Evolutionary conservation across 495 filamentous ascomycete species (phyloP).

Genomic region (Podospora bellae-mahoneyi): DNA sequence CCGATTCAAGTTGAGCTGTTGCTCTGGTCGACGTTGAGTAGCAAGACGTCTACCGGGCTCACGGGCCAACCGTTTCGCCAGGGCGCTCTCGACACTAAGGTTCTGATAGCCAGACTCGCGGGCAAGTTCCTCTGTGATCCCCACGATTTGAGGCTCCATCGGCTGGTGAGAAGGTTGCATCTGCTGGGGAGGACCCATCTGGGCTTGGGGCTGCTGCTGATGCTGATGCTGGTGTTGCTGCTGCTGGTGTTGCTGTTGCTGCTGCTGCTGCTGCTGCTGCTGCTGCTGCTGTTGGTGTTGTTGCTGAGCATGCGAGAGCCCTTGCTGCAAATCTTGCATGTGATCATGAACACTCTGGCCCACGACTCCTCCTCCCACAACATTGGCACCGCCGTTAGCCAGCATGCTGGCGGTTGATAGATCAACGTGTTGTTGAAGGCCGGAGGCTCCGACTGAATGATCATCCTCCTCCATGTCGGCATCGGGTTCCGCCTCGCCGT

Average conservation of each 20-base stretch:
- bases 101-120: slow-evolving; percentile 39
- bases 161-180: slow-evolving; percentile 33
- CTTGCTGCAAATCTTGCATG: slow-evolving; percentile 20
- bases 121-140: slow-evolving; percentile 43
- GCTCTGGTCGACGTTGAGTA: slow-evolving; percentile 45
- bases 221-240: slow-evolving; percentile 28
- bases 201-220: slow-evolving; percentile 22
- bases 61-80: slow-evolving; percentile 44
- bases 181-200: slow-evolving; percentile 28
- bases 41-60: slow-evolving; percentile 45
- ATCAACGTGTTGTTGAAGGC: slow-evolving; percentile 31
- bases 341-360: slow-evolving; percentile 25
- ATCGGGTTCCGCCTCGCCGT: slow-evolving; percentile 34
- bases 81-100: slow-evolving; percentile 46
- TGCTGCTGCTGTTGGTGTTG: slow-evolving; percentile 26
- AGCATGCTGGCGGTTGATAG: slow-evolving; percentile 32
- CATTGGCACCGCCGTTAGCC: slow-evolving; percentile 27
- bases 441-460: slow-evolving; percentile 20
- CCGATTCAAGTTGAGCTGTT: slow-evolving; percentile 42
- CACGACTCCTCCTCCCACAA: slow-evolving; percentile 6
- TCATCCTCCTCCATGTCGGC: slow-evolving; percentile 33
- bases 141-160: slow-evolving; percentile 31
- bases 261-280: slow-evolving; percentile 28
- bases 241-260: slow-evolving; percentile 23
- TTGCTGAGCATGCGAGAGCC: slow-evolving; percentile 11